Base-by-base conservation (phyloP, 176 grass and related monocot genomes). In the Cenchrus fungigraminus region DNA sequence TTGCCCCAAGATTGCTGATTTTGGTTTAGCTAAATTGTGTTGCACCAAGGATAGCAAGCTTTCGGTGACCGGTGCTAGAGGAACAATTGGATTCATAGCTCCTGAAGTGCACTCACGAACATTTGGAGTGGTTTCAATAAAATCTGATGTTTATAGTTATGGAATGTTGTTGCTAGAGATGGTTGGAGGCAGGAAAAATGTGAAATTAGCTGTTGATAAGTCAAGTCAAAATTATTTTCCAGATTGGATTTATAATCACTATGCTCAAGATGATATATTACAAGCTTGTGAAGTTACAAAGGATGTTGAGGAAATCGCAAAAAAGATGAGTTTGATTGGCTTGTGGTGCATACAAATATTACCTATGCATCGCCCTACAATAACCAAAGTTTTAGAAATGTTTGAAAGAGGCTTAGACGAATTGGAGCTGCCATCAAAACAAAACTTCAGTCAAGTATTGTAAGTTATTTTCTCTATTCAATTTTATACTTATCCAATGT, bases 131-230 rank as follows among this genome's bases (percentile, higher is more conserved):
- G 89, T 82, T 25, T 91, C 92, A 0, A 87, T 83, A 44, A 94
- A 94, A 75, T 94, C 87, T 8, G 89, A 94, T 76, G 87, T 91
- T 42, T 94, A 91, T 51, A 87, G 92, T 29, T 94, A 91, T 34
- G 92, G 89, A 53, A 94, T 89, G 92, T 79, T 79, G 90, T 31
- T 89, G 15, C 43, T 83, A 19, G 87, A 94, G 73, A 92, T 94
- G 92, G 81, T 90, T 1, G 92, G 85, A 56, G 91, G 81, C 69
- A 80, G 81, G 46, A 76, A 60, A 66, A 94, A 91, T 50, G 17
- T 60, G 1, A 87, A 88, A 75, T 15, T 20, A 9, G 9, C 6
- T 13, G 77, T 6, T 2, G 13, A 53, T 4, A 85, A 82, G 3
- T 69, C 84, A 10, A 93, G 81, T 61, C 70, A 93, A 79, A 76